Evolutionary conservation across 2,329 filamentous ascomycete genomes (phyloP).

Genomic region (Orbilia quercus): DNA sequence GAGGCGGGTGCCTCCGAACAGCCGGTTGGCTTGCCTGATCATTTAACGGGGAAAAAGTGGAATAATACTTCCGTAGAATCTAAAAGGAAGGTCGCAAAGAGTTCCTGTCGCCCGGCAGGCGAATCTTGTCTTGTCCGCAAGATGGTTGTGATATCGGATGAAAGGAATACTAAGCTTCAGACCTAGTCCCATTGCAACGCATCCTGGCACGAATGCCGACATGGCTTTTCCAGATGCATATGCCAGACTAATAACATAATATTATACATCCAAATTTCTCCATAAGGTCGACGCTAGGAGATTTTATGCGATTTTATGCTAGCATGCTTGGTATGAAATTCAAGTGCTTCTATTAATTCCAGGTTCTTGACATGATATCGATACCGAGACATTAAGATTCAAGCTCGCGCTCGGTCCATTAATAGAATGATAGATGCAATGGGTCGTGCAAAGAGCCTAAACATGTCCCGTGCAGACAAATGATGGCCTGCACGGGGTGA

Average conservation of each 20-base stretch:
- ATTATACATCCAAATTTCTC: slow-evolving; percentile 6
- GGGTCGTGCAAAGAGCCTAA: no score
- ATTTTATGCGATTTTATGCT: no score
- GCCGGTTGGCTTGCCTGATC: no score
- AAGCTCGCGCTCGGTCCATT: no score
- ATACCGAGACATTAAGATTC: slow-evolving; percentile 21
- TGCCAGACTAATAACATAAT: no score
- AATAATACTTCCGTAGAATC: not conserved
- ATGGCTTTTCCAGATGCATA: no score
- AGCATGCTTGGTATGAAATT: no score
- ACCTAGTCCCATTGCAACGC: not conserved
- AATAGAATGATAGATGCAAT: no score
- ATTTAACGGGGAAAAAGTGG: no score
- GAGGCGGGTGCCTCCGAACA: no score
- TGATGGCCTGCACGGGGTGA: slow-evolving; percentile 6
- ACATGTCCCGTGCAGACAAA: no score
- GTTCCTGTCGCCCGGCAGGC: slow-evolving; percentile 44
- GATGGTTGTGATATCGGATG: slow-evolving; percentile 38
- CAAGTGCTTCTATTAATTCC: no score
- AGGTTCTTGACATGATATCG: not conserved
- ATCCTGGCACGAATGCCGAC: slow-evolving; percentile 25
- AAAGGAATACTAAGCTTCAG: slow-evolving; percentile 37
- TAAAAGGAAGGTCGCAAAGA: slow-evolving; percentile 5
- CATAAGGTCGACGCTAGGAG: not conserved
- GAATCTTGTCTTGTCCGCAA: slow-evolving; percentile 12